These are phyloP conservation scores for Didymella keratinophila DNA, from an alignment of 2,329 filamentous ascomycete species.

Conservation along the genomic window DNA sequence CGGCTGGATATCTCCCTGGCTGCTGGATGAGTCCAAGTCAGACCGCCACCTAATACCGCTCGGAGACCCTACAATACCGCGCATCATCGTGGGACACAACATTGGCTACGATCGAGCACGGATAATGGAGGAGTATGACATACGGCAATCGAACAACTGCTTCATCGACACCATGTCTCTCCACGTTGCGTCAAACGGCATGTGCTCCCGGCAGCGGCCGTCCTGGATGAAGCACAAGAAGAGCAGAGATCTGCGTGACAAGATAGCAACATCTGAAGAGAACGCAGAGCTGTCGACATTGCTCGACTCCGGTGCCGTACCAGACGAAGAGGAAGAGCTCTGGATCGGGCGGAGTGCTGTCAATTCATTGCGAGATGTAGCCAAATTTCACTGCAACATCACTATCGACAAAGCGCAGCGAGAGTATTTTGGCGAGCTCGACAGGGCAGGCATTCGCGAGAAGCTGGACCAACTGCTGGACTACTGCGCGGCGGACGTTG, in stretches of 20 bases:
- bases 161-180: slow-evolving; percentile 98
- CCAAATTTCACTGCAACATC: slow-evolving; percentile 92
- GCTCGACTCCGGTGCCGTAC: slow-evolving; percentile 70
- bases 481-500: slow-evolving; percentile 95
- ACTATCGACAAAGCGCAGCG: slow-evolving; percentile 88
- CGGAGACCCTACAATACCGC: slow-evolving; percentile 74
- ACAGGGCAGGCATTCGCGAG: slow-evolving; percentile 71
- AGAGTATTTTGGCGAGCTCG: slow-evolving; percentile 84
- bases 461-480: slow-evolving; percentile 85
- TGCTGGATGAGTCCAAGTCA: slow-evolving; percentile 80
- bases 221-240: slow-evolving; percentile 99
- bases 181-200: slow-evolving; percentile 96
- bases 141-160: slow-evolving; percentile 81
- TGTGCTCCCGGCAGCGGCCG: slow-evolving; percentile 95
- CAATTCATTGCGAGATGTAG: slow-evolving; percentile 94
- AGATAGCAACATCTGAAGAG: slow-evolving; percentile 74
- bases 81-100: slow-evolving; percentile 92
- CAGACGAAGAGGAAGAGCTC: slow-evolving; percentile 88
- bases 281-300: slow-evolving; percentile 75
- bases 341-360: slow-evolving; percentile 96
- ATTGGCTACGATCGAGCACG: slow-evolving; percentile 93
- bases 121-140: slow-evolving; percentile 85
- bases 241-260: slow-evolving; percentile 82
- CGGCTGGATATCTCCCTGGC: slow-evolving; percentile 95
- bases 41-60: slow-evolving; percentile 85